Conservation (phyloP, 2,329 filamentous ascomycete genomes). For the Ceratocystis lukuohia region DNA sequence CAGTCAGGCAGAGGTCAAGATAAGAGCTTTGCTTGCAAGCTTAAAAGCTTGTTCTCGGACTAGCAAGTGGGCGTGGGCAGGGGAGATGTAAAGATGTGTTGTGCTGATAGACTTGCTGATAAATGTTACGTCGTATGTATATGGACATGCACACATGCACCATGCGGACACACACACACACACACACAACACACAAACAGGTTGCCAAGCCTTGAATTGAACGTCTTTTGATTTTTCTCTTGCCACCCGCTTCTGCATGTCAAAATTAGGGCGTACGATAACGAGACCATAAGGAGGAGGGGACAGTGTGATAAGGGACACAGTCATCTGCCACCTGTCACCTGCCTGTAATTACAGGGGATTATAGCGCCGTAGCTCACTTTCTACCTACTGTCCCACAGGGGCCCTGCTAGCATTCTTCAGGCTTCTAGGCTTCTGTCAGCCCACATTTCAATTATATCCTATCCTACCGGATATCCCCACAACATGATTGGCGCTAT, state of each 20-base stretch:
- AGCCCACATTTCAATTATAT: neutral
- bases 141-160: too few species aligned
- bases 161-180: too few species aligned
- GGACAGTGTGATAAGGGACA: too few species aligned
- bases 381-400: neutral
- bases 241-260: too few species aligned
- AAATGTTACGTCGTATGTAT: too few species aligned
- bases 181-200: too few species aligned
- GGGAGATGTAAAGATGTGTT: neutral
- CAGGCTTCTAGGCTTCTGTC: neutral
- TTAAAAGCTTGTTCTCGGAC: neutral
- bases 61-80: neutral
- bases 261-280: too few species aligned
- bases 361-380: neutral
- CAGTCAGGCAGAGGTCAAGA: neutral
- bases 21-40: conserved; percentile 1
- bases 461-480: neutral
- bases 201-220: too few species aligned
- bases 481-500: neutral
- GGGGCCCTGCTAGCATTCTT: neutral
- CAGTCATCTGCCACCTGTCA: neutral
- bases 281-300: too few species aligned
- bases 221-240: too few species aligned
- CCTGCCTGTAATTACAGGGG: neutral
- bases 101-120: too few species aligned